Evolutionary conservation across 305 asterid species (phyloP), one percentile per base, ranked within the genome.

Genomic region (Andrographis paniculata): DNA sequence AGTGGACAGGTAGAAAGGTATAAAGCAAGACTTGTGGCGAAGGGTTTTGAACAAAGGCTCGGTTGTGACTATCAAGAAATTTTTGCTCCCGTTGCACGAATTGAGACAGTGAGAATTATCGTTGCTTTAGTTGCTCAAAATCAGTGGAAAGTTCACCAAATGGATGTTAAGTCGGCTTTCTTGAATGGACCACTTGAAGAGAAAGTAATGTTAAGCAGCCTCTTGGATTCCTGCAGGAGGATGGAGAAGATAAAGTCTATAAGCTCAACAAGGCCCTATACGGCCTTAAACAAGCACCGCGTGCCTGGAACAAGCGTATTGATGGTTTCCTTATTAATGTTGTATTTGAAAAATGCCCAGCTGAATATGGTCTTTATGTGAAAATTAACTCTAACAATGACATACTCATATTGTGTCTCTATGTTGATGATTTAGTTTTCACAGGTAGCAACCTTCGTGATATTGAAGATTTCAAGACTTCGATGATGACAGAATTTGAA

Each of bases 121-220:
- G n/a, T n/a, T n/a, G n/a, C n/a, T n/a, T n/a, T n/a, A n/a, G n/a
- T n/a, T n/a, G n/a, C n/a, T n/a, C n/a, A n/a, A n/a, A n/a, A n/a
- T n/a, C 20, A 40, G 8, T 39, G 61, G 56, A 53, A 39, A 16
- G 24, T 61, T 14, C 43, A 61, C 14, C 61, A 47, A 30, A 53
- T 61, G 56, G 56, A 53, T 24, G 52, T 28, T 6, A 48, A 42
- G 12, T 53, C 9, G 9, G 44, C 36, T 4, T 39, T 53, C 39
- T 13, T 46, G 0, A 14, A 42, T 20, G 50, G 44, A n/a, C n/a
- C n/a, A n/a, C n/a, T n/a, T n/a, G n/a, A n/a, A n/a, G n/a, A n/a
- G n/a, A n/a, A n/a, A n/a, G n/a, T n/a, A n/a, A n/a, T n/a, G n/a
- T n/a, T n/a, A n/a, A n/a, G n/a, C n/a, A n/a, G n/a, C n/a, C 64